Percentiles rank a stretch among this genome's conserved stretches.
Conservation (phyloP, 2,329 filamentous ascomycete species). For the Emmonsia crescens region DNA sequence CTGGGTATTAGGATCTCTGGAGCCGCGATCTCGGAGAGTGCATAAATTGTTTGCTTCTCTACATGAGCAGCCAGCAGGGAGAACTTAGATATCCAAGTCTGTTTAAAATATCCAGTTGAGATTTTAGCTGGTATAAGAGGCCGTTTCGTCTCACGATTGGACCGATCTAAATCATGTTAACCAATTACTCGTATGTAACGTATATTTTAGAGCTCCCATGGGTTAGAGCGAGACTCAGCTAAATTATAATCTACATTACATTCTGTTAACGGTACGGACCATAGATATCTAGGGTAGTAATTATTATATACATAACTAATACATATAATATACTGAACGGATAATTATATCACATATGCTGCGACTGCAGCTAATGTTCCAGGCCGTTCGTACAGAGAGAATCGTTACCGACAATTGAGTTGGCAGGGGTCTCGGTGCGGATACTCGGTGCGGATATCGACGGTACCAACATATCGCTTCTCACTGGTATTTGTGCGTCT, state of each 20-base stretch:
- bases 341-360: not conserved
- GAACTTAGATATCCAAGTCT: not conserved
- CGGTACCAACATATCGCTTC: too few relatives aligned
- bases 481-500: too few relatives aligned
- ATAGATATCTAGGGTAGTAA: not conserved
- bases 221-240: not conserved
- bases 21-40: slow-evolving; percentile 26
- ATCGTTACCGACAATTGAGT: not conserved
- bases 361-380: not conserved
- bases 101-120: not conserved
- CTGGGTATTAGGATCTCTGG: slow-evolving; percentile 23
- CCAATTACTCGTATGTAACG: not conserved
- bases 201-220: not conserved
- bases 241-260: not conserved
- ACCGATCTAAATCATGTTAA: not conserved
- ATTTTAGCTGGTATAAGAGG: not conserved
- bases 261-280: not conserved
- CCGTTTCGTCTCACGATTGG: not conserved
- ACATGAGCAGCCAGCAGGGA: not conserved
- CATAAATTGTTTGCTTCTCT: not conserved
- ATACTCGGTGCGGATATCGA: too few relatives aligned
- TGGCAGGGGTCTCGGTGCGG: too few relatives aligned
- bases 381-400: not conserved
- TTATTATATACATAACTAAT: not conserved
- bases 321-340: not conserved